phyloP scores from a whole-genome alignment of 169 alveolate species.

The Besnoitia besnoiti region DNA sequence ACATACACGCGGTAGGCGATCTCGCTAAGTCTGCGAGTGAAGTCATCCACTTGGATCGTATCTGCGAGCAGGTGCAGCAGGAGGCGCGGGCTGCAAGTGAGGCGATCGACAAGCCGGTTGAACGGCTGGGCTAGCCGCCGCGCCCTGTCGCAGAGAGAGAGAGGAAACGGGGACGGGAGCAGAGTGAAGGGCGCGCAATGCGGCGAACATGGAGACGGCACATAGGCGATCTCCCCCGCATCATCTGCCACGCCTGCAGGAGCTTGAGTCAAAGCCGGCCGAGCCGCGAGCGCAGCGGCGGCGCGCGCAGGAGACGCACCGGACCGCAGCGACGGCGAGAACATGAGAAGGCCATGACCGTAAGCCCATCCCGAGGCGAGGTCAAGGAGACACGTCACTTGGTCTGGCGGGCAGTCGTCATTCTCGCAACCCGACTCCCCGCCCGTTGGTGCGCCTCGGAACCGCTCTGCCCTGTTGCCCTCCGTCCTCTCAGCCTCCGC shows the following conservation, averaged over 20 bases:
- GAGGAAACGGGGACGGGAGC: constrained; percentile 51
- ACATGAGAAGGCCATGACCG: neutral
- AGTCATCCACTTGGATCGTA: neutral
- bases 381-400: neutral
- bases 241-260: too few relatives aligned
- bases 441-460: too few relatives aligned
- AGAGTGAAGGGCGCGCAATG: constrained; percentile 21
- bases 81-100: neutral
- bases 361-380: neutral
- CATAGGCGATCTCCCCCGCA: neutral
- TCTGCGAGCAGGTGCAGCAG: constrained; percentile 32
- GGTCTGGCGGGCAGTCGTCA: neutral
- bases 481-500: neutral
- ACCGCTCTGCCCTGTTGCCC: neutral
- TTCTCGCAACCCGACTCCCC: too few relatives aligned
- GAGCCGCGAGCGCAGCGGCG: too few relatives aligned
- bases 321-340: neutral
- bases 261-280: neutral
- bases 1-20: neutral
- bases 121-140: neutral
- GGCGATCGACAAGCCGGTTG: constrained; percentile 2
- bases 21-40: neutral
- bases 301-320: too few relatives aligned
- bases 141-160: neutral
- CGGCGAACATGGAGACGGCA: neutral